Conservation (phyloP, 2,329 filamentous ascomycete species). For the Ascochyta pisi region DNA sequence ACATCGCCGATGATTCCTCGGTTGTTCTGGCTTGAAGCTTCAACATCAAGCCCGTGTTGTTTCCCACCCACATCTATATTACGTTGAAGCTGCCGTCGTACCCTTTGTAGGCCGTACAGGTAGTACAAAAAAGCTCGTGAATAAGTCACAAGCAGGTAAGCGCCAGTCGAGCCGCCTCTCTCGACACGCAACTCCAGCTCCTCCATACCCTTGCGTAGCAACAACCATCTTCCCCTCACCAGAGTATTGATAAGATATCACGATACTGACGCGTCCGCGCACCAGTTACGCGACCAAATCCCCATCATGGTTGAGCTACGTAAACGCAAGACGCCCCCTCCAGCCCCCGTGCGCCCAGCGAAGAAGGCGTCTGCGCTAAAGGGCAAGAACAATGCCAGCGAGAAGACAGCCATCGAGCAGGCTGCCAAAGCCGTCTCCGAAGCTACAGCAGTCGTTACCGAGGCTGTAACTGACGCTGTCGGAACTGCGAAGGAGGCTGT, state of each 20-base stretch:
- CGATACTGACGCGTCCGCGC: constrained; percentile 32
- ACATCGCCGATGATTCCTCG: background rate
- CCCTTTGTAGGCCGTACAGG: constrained; percentile 1
- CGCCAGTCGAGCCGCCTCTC: constrained; percentile 5
- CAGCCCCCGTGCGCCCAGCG: constrained; percentile 55
- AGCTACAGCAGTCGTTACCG: constrained; percentile 38
- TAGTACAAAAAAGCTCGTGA: constrained; percentile 7
- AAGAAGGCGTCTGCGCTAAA: constrained; percentile 57
- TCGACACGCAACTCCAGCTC: constrained; percentile 11
- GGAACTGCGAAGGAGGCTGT: constrained; percentile 44
- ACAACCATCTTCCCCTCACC: background rate
- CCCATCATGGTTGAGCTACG: constrained; percentile 63
- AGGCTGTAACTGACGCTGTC: constrained; percentile 42
- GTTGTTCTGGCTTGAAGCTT: constrained; percentile 1
- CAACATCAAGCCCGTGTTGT: background rate
- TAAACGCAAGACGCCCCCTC: constrained; percentile 66
- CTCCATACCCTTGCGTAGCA: constrained; percentile 9
- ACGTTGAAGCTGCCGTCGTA: constrained; percentile 4
- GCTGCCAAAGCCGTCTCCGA: constrained; percentile 42
- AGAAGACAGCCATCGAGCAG: constrained; percentile 47
- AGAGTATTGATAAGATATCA: constrained; percentile 18
- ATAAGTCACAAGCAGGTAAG: constrained; percentile 13
- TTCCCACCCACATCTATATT: constrained; percentile 6
- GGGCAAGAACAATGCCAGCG: constrained; percentile 35
- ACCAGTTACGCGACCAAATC: constrained; percentile 33